Base-by-base conservation (phyloP, 108 stramenopile genomes). In the Conticribra guillardii region DNA sequence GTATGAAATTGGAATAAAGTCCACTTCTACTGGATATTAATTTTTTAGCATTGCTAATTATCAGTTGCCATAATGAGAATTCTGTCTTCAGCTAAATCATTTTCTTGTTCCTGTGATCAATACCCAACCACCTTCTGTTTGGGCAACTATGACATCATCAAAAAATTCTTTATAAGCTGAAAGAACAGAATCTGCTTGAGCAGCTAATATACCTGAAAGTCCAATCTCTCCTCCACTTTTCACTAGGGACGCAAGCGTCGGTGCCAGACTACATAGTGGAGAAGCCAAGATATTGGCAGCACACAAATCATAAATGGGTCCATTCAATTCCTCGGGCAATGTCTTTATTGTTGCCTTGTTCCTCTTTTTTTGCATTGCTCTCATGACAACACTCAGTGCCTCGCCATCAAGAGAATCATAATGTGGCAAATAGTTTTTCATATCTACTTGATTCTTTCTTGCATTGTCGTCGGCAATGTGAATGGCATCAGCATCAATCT, bases 401-500 rank as follows among this genome's bases (percentile, higher is more conserved):
- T 90, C 89, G 21, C 71, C 85, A 49, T 93, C 87, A 2, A 68
- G 70, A 0, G 83, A 82, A 16, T 82, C 79, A 34, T 86, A 61
- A 22, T 68, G 62, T 26, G 87, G 87, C 23, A 93, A 61, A 63
- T 90, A 93, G 32, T 80, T 85, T 23, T 56, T 65, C 92, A 93
- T 93, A 15, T 46, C 44, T 21, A 89, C 80, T 17, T 68, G 41
- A 64, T 93, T 93, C 49, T 56, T 83, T 18, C 52, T 45, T n/a
- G 88, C 84, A 77, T 93, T 90, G 49, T 74, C 82, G 69, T 90
- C 86, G 11, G 85, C 92, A 52, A 93, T 90, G 24, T 64, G 84
- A 33, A 90, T 84, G 1, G 92, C 89, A 76, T 93, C 92, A 15
- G 86, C 84, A 66, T 93, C 91, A 64, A 93, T 87, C 46, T 93